Conservation (phyloP, 495 filamentous ascomycete genomes). For the Podospora conica region DNA sequence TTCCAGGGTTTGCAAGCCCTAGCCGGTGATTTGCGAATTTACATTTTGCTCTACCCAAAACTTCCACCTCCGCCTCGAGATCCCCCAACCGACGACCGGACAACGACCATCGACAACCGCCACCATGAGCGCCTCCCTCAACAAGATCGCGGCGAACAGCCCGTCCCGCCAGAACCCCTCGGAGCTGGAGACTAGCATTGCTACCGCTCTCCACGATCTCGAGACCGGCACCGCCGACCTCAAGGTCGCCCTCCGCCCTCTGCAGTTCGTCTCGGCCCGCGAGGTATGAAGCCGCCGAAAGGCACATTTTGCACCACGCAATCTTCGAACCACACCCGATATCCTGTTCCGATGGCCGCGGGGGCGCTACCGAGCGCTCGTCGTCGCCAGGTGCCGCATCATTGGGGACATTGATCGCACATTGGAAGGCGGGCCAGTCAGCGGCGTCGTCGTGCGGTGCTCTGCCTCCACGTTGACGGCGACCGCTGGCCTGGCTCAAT, state of each 20-base stretch:
- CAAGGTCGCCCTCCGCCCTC: constrained; percentile 82
- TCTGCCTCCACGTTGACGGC: constrained; percentile 1
- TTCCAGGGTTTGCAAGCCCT: constrained; percentile 30
- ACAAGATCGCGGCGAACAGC: constrained; percentile 98
- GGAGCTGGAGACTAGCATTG: constrained; percentile 91
- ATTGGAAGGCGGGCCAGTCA: constrained; percentile 23
- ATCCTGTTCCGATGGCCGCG: constrained; percentile 34
- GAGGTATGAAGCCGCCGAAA: constrained; percentile 71
- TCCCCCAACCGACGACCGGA: constrained; percentile 5
- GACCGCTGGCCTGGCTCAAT: constrained; percentile 10
- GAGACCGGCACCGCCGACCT: constrained; percentile 97
- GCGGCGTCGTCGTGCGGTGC: constrained; percentile 6
- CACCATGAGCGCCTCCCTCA: constrained; percentile 60
- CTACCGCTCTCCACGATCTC: constrained; percentile 91
- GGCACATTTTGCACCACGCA: constrained; percentile 6
- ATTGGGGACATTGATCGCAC: constrained; percentile 30
- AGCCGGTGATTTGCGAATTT: constrained; percentile 12
- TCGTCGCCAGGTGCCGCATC: constrained; percentile 23
- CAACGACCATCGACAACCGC: constrained; percentile 31
- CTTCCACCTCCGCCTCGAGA: constrained; percentile 10
- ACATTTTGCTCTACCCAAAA: constrained; percentile 10
- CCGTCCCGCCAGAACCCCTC: constrained; percentile 87
- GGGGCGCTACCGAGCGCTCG: constrained; percentile 7
- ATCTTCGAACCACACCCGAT: constrained; percentile 20
- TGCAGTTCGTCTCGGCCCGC: constrained; percentile 95